Evolutionary conservation across 331 rosid genomes (phyloP), one percentile per base, ranked within the genome.

Genomic region (Pyrus hybrid): DNA sequence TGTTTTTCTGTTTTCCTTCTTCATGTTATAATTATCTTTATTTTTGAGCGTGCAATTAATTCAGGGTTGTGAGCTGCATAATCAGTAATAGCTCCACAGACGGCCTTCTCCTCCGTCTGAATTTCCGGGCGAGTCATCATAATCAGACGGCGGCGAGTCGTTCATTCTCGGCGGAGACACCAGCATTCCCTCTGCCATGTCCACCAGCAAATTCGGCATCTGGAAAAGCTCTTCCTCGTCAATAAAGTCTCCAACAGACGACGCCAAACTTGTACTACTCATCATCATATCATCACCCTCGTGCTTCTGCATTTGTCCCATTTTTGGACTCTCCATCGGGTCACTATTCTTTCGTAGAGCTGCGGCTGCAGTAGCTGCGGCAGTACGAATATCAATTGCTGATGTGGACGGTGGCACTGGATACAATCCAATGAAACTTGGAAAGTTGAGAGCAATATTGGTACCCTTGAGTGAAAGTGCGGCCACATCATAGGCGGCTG

Each of bases 141-240:
- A 73, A 62, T 88, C 84, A 0, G 91, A 76, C 8, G 71, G 85
- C 4, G 89, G 82, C 0, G 91, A 71, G 13, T 16, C 5, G 68
- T 58, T 83, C 71, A 93, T 87, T 79, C 95, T 86, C 5, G 99
- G 99, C 8, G 99, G 99, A 13, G 99, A 86, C 37, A 94, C 70
- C 65, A 94, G 73, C 99, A 94, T 90, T 80, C 97, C 99, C 79
- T 85, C 92, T 2, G 99, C 99, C 99, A 94, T 94, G 17, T 92
- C 93, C 14, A 71, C 81, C 71, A 94, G 70, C 83, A 94, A 85
- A 85, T 79, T 85, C 23, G 99, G 96, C 99, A 90, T 88, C 5
- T 84, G 80, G 61, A 91, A 94, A 28, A 94, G 79, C 35, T 89
- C 96, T 56, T 94, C 99, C 80, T 94, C 99, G 35, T 92, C 99